Percentiles rank a stretch among this genome's conserved stretches.
Conservation (phyloP, 352 stramenopile genomes). For the Vaucheria bursata region DNA sequence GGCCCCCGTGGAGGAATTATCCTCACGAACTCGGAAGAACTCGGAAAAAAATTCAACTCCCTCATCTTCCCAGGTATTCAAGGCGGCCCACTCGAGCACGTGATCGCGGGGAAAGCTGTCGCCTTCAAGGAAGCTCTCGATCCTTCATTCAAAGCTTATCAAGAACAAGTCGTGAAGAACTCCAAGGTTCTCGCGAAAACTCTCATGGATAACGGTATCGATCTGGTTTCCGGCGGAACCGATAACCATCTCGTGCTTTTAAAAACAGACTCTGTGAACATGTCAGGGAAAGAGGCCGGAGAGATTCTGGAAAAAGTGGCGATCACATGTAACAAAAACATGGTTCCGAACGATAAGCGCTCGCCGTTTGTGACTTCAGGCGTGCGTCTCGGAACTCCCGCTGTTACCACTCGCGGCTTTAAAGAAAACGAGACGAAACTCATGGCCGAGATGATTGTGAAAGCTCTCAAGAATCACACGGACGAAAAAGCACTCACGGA, state of each 20-base stretch:
- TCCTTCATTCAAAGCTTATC: slow-evolving; percentile 54
- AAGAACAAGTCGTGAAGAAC: slow-evolving; percentile 82
- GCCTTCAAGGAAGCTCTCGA: slow-evolving; percentile 89
- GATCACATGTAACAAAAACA: slow-evolving; percentile 98
- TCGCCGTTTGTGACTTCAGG: background rate
- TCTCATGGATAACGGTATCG: slow-evolving; percentile 80
- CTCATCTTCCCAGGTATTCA: slow-evolving; percentile 95
- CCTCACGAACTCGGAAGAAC: slow-evolving; percentile 79
- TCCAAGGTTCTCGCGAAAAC: slow-evolving; percentile 76
- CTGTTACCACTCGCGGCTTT: background rate
- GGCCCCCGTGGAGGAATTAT: slow-evolving; percentile 95
- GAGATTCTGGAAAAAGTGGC: slow-evolving; percentile 76
- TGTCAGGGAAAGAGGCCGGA: slow-evolving; percentile 94
- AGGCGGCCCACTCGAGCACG: slow-evolving; percentile 86
- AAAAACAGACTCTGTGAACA: slow-evolving; percentile 76
- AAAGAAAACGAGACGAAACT: background rate
- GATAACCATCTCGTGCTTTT: slow-evolving; percentile 97
- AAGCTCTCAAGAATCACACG: background rate
- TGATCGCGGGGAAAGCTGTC: slow-evolving; percentile 91
- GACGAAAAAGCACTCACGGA: background rate
- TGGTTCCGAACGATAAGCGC: slow-evolving; percentile 77
- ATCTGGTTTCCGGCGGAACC: slow-evolving; percentile 86
- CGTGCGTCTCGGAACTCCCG: background rate
- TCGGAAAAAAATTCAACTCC: slow-evolving; percentile 70
- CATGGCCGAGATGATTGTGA: background rate